Evolutionary conservation across 2,329 filamentous ascomycete species (phyloP).

Genomic region (Metarhizium album): DNA sequence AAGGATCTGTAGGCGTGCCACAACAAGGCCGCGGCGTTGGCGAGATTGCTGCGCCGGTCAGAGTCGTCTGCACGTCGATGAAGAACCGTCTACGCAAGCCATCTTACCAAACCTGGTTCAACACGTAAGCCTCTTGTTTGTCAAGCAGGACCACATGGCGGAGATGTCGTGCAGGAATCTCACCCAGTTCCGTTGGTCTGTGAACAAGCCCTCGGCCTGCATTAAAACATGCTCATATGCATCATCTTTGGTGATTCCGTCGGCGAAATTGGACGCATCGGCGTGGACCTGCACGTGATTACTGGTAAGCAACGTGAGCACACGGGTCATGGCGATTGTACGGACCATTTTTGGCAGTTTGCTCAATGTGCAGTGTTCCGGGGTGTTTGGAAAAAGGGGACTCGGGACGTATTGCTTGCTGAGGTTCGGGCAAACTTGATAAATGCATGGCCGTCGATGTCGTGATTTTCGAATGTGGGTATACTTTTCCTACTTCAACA

Average conservation of each 20-base stretch:
- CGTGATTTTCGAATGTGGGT: conserved; percentile 7
- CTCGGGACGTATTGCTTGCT: background rate
- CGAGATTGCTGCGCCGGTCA: conserved; percentile 49
- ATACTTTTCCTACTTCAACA: conserved; percentile 1
- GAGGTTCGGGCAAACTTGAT: background rate
- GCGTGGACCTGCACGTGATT: conserved; percentile 57
- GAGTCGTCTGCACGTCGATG: background rate
- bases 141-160: background rate
- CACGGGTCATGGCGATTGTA: background rate
- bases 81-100: background rate
- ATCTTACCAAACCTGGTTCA: conserved; percentile 13
- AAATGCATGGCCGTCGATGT: background rate
- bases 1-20: conserved; percentile 74
- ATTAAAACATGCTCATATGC: conserved; percentile 65
- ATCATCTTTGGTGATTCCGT: conserved; percentile 56
- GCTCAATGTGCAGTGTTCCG: background rate
- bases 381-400: background rate
- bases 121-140: background rate
- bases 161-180: conserved; percentile 12
- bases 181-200: conserved; percentile 73
- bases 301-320: background rate
- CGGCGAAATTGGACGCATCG: conserved; percentile 63
- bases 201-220: conserved; percentile 58
- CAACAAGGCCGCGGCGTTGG: conserved; percentile 64
- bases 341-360: background rate